Percentiles rank a stretch among this genome's conserved stretches.
These are phyloP conservation scores for Diaporthe sp. DNA, from an alignment of 2,329 filamentous ascomycete genomes.

Conservation along the genomic window DNA sequence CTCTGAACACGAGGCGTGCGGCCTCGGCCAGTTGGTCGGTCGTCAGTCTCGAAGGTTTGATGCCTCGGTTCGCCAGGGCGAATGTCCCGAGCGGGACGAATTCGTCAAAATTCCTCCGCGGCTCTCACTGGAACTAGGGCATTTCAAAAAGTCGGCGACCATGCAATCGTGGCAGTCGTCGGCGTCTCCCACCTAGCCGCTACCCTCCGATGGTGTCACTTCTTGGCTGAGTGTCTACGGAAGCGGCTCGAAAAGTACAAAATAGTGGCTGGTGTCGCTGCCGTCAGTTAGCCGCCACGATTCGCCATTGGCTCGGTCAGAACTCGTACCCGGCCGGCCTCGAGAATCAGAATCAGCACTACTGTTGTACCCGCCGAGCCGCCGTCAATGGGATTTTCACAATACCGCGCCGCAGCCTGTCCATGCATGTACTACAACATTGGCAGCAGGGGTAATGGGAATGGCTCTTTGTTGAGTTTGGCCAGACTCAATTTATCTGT, in stretches of 20 bases:
- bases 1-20: background rate
- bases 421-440: background rate
- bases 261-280: background rate
- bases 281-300: background rate
- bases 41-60: no score
- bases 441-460: background rate
- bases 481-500: background rate
- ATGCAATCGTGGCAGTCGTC: background rate
- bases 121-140: background rate
- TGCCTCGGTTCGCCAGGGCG: background rate
- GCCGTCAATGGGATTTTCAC: background rate
- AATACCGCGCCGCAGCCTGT: background rate
- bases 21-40: background rate
- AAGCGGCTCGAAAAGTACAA: background rate
- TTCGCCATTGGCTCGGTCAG: background rate
- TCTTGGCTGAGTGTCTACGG: background rate
- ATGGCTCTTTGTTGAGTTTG: background rate
- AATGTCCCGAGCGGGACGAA: background rate
- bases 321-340: background rate
- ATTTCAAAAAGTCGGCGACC: background rate
- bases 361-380: constrained; percentile 17
- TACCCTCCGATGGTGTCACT: background rate
- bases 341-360: constrained; percentile 22
- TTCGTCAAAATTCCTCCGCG: no score
- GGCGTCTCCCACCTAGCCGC: background rate